Evolutionary conservation across 768 basidiomycete genomes (phyloP).

Genomic region (Serendipita sp.): DNA sequence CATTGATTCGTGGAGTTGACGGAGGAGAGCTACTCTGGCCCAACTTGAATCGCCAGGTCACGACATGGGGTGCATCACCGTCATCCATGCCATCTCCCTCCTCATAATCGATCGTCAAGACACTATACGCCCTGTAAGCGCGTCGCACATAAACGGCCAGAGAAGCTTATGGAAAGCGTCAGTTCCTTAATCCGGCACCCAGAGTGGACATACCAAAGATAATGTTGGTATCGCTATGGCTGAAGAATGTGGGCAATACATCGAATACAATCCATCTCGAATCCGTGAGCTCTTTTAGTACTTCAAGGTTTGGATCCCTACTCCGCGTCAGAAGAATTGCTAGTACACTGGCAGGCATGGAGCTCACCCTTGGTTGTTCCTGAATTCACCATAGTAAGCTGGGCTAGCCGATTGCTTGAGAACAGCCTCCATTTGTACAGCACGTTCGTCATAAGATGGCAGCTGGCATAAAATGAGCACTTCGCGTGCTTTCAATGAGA

Average conservation of each 20-base stretch:
- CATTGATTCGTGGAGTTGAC: constrained; percentile 51
- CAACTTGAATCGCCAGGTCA: constrained; percentile 93
- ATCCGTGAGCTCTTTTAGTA: constrained; percentile 85
- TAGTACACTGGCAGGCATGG: constrained; percentile 8
- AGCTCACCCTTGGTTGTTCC: constrained; percentile 38
- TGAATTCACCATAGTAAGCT: constrained; percentile 79
- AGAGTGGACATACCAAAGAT: constrained; percentile 43
- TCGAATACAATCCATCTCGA: constrained; percentile 95
- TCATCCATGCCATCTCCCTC: constrained; percentile 77
- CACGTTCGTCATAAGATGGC: constrained; percentile 92
- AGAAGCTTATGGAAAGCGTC: constrained; percentile 38
- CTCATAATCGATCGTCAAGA: constrained; percentile 87
- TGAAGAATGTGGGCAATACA: constrained; percentile 92
- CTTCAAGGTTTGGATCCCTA: constrained; percentile 70
- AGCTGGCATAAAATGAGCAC: constrained; percentile 91
- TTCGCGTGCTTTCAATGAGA: constrained; percentile 90
- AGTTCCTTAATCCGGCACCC: not conserved
- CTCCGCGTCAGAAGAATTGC: constrained; percentile 6
- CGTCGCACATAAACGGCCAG: constrained; percentile 93
- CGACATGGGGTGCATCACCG: constrained; percentile 59
- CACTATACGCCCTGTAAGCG: constrained; percentile 83
- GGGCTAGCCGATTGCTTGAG: constrained; percentile 76
- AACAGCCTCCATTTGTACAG: constrained; percentile 85
- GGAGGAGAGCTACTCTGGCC: constrained; percentile 78
- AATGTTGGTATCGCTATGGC: constrained; percentile 68